Evolutionary conservation across 345 rosid species (phyloP).

Genomic region (Gossypium australe): DNA sequence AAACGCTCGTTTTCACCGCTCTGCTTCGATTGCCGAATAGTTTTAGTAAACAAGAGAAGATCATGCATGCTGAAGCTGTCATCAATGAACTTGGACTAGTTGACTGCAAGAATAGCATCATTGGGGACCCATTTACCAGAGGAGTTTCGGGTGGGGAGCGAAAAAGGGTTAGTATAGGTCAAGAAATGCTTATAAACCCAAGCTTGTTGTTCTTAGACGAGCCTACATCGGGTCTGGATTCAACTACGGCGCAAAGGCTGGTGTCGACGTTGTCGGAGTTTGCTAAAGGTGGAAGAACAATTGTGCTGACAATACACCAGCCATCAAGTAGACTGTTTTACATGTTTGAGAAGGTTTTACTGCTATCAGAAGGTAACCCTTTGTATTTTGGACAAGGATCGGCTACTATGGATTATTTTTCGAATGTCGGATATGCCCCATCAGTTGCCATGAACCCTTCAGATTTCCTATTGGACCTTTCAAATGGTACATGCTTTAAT

Average conservation of each 20-base stretch:
- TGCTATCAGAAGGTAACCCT: conserved; percentile 46
- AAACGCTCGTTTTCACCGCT: conserved; percentile 53
- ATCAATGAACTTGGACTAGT: conserved; percentile 37
- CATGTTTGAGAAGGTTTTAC: conserved; percentile 51
- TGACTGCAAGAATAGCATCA: conserved; percentile 36
- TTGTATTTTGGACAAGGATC: conserved; percentile 42
- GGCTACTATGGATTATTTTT: conserved; percentile 47
- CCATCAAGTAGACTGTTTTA: conserved; percentile 56
- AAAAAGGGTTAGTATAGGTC: conserved; percentile 53
- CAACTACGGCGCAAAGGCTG: conserved; percentile 53
- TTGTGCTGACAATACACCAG: conserved; percentile 55
- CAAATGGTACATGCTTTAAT: conserved; percentile 34
- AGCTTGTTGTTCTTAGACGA: conserved; percentile 50
- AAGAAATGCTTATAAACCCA: conserved; percentile 54
- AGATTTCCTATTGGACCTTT: conserved; percentile 50
- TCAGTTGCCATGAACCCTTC: conserved; percentile 51
- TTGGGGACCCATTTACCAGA: conserved; percentile 34
- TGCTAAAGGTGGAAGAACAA: conserved; percentile 40
- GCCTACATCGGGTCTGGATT: conserved; percentile 57
- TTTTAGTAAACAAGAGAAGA: conserved; percentile 30
- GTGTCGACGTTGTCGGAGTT: conserved; percentile 38
- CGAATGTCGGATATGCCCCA: conserved; percentile 34
- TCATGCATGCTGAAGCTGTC: conserved; percentile 40
- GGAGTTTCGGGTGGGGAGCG: conserved; percentile 62
- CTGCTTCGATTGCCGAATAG: conserved; percentile 39